These are phyloP conservation scores for Colletotrichum liriopes DNA, from an alignment of 2,329 filamentous ascomycete species.

Conservation along the genomic window DNA sequence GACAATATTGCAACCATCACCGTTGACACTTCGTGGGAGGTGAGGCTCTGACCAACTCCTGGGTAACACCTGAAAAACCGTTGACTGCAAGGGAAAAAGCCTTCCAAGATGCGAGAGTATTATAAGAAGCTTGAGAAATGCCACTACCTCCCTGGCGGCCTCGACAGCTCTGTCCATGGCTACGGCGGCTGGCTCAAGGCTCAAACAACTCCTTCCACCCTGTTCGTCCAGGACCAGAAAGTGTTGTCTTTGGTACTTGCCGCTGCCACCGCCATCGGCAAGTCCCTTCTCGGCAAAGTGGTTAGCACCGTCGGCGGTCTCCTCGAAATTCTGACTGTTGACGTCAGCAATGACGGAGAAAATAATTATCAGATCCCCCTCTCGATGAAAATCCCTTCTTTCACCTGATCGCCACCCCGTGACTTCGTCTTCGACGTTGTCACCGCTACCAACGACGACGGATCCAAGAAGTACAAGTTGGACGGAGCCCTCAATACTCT, in stretches of 20 bases:
- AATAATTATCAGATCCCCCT: conserved; percentile 59
- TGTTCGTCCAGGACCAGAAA: conserved; percentile 27
- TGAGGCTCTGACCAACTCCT: background rate
- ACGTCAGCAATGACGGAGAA: conserved; percentile 16
- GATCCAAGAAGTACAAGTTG: conserved; percentile 58
- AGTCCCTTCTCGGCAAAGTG: conserved; percentile 14
- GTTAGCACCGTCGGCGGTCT: conserved; percentile 16
- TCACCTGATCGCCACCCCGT: conserved; percentile 59
- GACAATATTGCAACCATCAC: conserved; percentile 70
- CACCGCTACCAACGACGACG: conserved; percentile 53
- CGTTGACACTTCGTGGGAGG: conserved; percentile 70
- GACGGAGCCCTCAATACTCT: conserved; percentile 52
- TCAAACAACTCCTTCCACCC: conserved; percentile 7
- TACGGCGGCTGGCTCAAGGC: conserved; percentile 66
- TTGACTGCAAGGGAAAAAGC: conserved; percentile 44
- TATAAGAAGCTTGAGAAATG: conserved; percentile 70
- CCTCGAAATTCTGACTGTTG: conserved; percentile 19
- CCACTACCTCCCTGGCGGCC: conserved; percentile 60
- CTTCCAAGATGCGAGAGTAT: conserved; percentile 73
- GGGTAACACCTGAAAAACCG: background rate
- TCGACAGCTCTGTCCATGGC: conserved; percentile 64
- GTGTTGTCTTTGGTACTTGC: conserved; percentile 32
- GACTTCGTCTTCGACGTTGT: conserved; percentile 61
- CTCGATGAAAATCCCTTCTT: conserved; percentile 57
- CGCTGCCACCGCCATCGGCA: conserved; percentile 31